These are phyloP conservation scores for Prototheca stagnorum DNA, from an alignment of 163 green algal species.

Conservation along the genomic window DNA sequence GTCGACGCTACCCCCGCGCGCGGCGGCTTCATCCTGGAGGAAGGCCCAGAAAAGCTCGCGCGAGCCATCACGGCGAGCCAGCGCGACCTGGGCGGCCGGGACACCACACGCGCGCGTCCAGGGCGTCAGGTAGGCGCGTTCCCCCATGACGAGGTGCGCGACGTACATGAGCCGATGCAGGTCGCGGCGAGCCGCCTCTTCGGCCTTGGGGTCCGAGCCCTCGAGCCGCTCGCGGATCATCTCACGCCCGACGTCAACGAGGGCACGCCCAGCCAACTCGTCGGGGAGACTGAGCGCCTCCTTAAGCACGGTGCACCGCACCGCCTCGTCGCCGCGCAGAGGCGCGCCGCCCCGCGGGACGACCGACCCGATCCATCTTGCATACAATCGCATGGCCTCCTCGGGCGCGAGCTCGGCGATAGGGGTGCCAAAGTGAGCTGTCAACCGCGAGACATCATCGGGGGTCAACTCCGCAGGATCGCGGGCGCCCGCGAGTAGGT, in stretches of 20 bases:
- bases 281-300: conserved; percentile 67
- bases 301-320: conserved; percentile 70
- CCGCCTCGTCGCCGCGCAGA: conserved; percentile 45
- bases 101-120: conserved; percentile 81
- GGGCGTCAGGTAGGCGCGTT: conserved; percentile 82
- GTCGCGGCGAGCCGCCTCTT: conserved; percentile 28
- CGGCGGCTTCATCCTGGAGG: conserved; percentile 31
- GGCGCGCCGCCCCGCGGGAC: conserved; percentile 52
- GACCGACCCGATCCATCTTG: conserved; percentile 51
- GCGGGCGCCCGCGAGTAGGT: conserved; percentile 41
- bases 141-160: conserved; percentile 80
- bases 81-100: conserved; percentile 58
- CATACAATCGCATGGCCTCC: conserved; percentile 60
- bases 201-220: conserved; percentile 10
- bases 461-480: conserved; percentile 33
- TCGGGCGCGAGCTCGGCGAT: conserved; percentile 31
- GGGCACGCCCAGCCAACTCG: conserved; percentile 67
- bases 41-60: conserved; percentile 54
- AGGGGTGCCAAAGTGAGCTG: conserved; percentile 45
- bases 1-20: conserved; percentile 1
- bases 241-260: conserved; percentile 71
- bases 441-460: conserved; percentile 19
- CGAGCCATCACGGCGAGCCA: conserved; percentile 79
- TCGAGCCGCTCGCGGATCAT: conserved; percentile 57
- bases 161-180: conserved; percentile 96